Conservation (phyloP, 371 early-diverging fungal species). For the Mucor racemosus region DNA sequence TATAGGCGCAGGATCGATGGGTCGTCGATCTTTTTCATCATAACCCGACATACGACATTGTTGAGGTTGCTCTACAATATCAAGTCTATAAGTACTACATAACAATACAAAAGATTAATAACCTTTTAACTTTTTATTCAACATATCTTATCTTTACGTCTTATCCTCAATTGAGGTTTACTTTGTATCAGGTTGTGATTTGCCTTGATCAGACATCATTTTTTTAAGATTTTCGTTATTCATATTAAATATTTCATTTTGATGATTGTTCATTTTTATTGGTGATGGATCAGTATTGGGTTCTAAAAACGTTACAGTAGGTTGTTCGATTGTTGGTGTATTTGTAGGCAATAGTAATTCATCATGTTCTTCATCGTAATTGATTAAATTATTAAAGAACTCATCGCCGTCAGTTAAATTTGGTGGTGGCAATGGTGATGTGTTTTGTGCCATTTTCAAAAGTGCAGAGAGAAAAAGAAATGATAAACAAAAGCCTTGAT, state of each 20-base stretch:
- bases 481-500: background rate
- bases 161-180: conserved; percentile 3
- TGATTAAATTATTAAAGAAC: background rate
- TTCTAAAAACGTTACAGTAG: conserved; percentile 18
- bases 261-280: background rate
- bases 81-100: conserved; percentile 23
- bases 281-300: conserved; percentile 17
- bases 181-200: conserved; percentile 1
- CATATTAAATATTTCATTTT: conserved; percentile 1
- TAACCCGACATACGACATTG: conserved; percentile 73
- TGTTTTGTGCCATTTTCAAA: background rate
- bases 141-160: background rate
- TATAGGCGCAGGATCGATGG: conserved; percentile 77
- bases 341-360: background rate
- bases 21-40: conserved; percentile 74
- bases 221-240: conserved; percentile 9
- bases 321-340: background rate
- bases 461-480: background rate
- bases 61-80: conserved; percentile 68
- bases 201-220: background rate
- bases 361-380: background rate
- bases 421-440: background rate
- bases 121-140: background rate
- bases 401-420: conserved; percentile 3
- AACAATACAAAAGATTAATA: background rate